Evolutionary conservation across 169 alveolate genomes (phyloP), one percentile per base, ranked within the genome.

Genomic region (Cytauxzoon felis): DNA sequence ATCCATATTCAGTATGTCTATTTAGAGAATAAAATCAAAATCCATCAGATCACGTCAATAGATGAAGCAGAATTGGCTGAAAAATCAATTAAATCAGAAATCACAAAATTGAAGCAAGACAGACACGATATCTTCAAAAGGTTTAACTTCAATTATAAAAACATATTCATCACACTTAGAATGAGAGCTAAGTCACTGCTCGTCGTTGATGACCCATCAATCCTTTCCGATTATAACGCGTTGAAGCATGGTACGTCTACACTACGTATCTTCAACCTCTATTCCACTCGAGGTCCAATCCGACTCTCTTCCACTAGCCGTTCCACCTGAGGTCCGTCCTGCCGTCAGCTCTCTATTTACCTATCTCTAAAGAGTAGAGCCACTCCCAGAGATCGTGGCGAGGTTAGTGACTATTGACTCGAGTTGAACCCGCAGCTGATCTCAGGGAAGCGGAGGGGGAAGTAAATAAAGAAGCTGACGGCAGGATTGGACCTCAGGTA

Each of bases 161-260:
- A n/a, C n/a, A n/a, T n/a, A n/a, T 9, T 24, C n/a, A 30, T 13
- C 5, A 8, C 23, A 24, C n/a, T 0, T 32, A 72, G 82, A 13
- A 49, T 72, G 26, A 36, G 82, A 13, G 59, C 23, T 8, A 8
- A 23, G 6, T 19, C 82, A 26, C 9, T 53, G 11, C n/a, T 52
- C n/a, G 41, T 58, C 9, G 21, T 76, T 40, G 36, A 60, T 16
- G 68, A 57, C 61, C 68, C 43, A 5, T 27, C 43, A 30, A 47
- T 26, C 51, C 18, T 4, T 8, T 24, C n/a, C 23, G 52, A 9
- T 5, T 71, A 23, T 68, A 47, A 47, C 50, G 26, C 61, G 5
- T 43, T 48, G 24, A 61, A 59, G 16, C 67, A 59, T 27, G 75
- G 82, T 72, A 50, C n/a, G n/a, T n/a, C n/a, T n/a, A n/a, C n/a